phyloP scores from a whole-genome alignment of 1,139 yeast genomes.

The Nematodospora anomalae region DNA sequence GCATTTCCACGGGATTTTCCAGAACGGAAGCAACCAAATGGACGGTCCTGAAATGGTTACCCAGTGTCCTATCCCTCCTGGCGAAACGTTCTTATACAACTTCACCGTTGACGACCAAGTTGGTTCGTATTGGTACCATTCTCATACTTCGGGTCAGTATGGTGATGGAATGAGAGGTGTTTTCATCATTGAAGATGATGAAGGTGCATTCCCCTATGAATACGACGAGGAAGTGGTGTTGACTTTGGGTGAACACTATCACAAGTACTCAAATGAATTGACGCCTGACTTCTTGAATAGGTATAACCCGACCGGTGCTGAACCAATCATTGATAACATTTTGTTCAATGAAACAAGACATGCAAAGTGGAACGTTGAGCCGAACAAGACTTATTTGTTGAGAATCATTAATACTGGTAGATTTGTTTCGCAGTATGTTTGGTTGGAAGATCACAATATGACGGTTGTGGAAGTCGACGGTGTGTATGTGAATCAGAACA shows the following conservation, averaged over 20 bases:
- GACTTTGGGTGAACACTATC: conserved; percentile 64
- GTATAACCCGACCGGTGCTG: conserved; percentile 81
- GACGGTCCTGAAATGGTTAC: conserved; percentile 80
- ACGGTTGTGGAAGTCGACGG: conserved; percentile 77
- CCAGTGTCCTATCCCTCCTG: conserved; percentile 76
- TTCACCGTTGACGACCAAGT: conserved; percentile 64
- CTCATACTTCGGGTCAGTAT: conserved; percentile 76
- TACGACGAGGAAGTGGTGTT: conserved; percentile 64
- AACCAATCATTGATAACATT: conserved; percentile 70
- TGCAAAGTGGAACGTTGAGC: conserved; percentile 55
- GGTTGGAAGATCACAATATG: conserved; percentile 66
- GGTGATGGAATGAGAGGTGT: conserved; percentile 78
- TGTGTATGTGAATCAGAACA: conserved; percentile 55
- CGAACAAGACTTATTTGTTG: conserved; percentile 62
- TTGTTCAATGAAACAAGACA: conserved; percentile 65
- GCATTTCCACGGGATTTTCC: conserved; percentile 78
- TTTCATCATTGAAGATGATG: conserved; percentile 63
- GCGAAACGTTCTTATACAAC: conserved; percentile 60
- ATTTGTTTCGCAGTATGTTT: conserved; percentile 69
- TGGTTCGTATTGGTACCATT: conserved; percentile 82
- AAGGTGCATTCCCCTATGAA: conserved; percentile 52
- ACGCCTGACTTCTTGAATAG: conserved; percentile 51
- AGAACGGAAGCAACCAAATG: conserved; percentile 59
- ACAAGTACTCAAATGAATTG: conserved; percentile 46
- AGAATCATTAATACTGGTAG: conserved; percentile 67